A percentile compares a stretch with the other conserved stretches of the same genome.
These are phyloP conservation scores for Debaryomyces sp. DNA, from an alignment of 1,139 yeast species.

Conservation along the genomic window DNA sequence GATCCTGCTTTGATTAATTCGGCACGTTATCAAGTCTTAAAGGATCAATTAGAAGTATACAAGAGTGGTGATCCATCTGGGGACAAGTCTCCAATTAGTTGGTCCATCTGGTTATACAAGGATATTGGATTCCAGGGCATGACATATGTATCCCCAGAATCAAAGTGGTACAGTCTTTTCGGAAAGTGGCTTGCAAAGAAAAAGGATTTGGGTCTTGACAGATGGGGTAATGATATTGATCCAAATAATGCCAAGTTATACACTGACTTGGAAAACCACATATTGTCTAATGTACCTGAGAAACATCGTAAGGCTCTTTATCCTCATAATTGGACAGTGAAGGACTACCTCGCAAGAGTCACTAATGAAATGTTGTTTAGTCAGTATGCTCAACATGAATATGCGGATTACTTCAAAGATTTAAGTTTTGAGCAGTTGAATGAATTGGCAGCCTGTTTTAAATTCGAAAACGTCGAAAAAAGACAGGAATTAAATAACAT, in stretches of 20 bases:
- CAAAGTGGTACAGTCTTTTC: slow-evolving; percentile 42
- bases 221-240: slow-evolving; percentile 50
- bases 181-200: slow-evolving; percentile 44
- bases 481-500: slow-evolving; percentile 44
- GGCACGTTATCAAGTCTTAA: slow-evolving; percentile 40
- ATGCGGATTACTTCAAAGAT: slow-evolving; percentile 42
- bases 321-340: slow-evolving; percentile 38
- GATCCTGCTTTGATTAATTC: slow-evolving; percentile 37
- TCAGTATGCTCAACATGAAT: slow-evolving; percentile 44
- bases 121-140: slow-evolving; percentile 53
- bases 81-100: slow-evolving; percentile 41
- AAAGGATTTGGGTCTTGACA: slow-evolving; percentile 45
- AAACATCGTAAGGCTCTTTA: slow-evolving; percentile 32
- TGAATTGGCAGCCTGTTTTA: slow-evolving; percentile 50
- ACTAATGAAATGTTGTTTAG: slow-evolving; percentile 43
- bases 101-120: slow-evolving; percentile 56
- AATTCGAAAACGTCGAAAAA: slow-evolving; percentile 42
- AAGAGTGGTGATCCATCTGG: slow-evolving; percentile 47
- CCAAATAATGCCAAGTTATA: slow-evolving; percentile 37
- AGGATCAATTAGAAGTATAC: slow-evolving; percentile 46
- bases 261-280: slow-evolving; percentile 32
- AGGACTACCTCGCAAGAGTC: slow-evolving; percentile 37
- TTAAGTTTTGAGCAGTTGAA: slow-evolving; percentile 45
- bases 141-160: slow-evolving; percentile 43
- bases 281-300: slow-evolving; percentile 37